Evolutionary conservation across 371 early-diverging fungal genomes (phyloP).

Genomic region (Phascolomyces articulosus): DNA sequence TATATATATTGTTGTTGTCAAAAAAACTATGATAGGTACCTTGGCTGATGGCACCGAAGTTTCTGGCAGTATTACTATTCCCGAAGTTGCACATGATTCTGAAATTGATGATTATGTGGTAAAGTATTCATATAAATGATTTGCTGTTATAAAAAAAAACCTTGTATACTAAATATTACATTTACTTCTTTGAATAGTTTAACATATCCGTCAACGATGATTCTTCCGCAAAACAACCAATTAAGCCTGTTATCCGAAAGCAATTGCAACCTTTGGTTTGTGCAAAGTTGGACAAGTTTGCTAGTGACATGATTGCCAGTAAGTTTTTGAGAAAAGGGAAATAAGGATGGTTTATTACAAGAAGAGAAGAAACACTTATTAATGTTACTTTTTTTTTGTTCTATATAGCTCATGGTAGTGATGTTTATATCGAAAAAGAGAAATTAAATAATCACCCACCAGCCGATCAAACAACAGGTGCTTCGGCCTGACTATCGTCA

Average conservation of each 20-base stretch:
- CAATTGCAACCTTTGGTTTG: constrained; percentile 61
- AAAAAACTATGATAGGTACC: constrained; percentile 37
- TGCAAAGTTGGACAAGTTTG: constrained; percentile 65
- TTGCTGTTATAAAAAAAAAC: too few relatives aligned
- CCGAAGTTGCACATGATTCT: constrained; percentile 92
- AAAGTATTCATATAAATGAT: constrained; percentile 30
- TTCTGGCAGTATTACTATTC: constrained; percentile 74
- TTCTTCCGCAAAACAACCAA: constrained; percentile 47
- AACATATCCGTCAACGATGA: constrained; percentile 65
- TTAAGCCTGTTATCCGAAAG: constrained; percentile 71
- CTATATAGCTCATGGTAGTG: constrained; percentile 71
- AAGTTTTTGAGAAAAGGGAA: constrained; percentile 14
- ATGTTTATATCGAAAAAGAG: constrained; percentile 79
- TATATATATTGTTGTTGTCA: background rate
- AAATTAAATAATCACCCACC: constrained; percentile 41
- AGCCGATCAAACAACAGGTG: constrained; percentile 14
- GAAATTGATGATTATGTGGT: constrained; percentile 76
- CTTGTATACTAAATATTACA: too few relatives aligned
- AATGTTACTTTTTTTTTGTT: too few relatives aligned
- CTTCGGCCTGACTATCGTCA: background rate
- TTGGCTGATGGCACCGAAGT: constrained; percentile 54
- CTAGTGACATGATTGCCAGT: constrained; percentile 73
- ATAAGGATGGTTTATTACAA: too few relatives aligned
- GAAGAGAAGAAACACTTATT: too few relatives aligned
- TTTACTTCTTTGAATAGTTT: constrained; percentile 42